phyloP scores from a whole-genome alignment of 176 grass and related monocot species.

The Paspalum notatum region DNA sequence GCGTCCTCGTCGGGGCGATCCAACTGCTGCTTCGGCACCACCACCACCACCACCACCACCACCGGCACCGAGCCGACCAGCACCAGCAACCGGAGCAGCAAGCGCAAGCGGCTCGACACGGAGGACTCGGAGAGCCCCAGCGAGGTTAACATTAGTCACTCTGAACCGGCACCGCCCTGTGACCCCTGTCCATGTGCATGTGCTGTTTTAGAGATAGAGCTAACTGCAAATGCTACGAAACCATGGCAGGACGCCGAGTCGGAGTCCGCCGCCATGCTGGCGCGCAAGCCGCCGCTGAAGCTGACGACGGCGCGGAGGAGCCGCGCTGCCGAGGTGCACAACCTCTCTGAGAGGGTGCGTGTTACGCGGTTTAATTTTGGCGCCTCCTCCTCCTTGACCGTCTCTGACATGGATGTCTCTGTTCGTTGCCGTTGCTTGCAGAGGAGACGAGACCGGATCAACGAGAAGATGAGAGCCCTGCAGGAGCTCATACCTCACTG shows the following conservation, averaged over 20 bases:
- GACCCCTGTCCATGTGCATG: too few relatives aligned
- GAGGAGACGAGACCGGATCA: slow-evolving; percentile 97
- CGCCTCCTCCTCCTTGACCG: too few relatives aligned
- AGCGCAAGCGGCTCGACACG: slow-evolving; percentile 75
- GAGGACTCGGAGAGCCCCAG: slow-evolving; percentile 79
- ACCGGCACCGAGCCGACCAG: slow-evolving; percentile 54
- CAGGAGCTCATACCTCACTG: slow-evolving; percentile 97
- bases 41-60: slow-evolving; percentile 27
- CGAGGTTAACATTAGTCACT: slow-evolving; percentile 36
- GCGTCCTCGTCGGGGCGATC: slow-evolving; percentile 62
- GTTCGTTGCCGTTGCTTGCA: slow-evolving; percentile 37
- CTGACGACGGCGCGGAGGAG: slow-evolving; percentile 57
- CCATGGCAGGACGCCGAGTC: slow-evolving; percentile 60
- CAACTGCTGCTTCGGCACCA: slow-evolving; percentile 52
- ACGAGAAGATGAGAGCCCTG: slow-evolving; percentile 95
- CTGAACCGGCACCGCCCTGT: too few relatives aligned
- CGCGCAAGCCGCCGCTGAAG: slow-evolving; percentile 53
- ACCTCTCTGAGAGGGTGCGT: slow-evolving; percentile 90
- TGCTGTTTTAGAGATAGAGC: too few relatives aligned
- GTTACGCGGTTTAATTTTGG: background rate
- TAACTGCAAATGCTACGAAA: background rate
- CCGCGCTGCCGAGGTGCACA: slow-evolving; percentile 93
- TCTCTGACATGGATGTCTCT: too few relatives aligned
- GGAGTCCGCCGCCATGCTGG: slow-evolving; percentile 49
- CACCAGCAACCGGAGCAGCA: slow-evolving; percentile 65